A percentile compares a stretch with the other conserved stretches of the same genome.
These are phyloP conservation scores for Didymella keratinophila DNA, from an alignment of 2,329 filamentous ascomycete species.

Conservation along the genomic window DNA sequence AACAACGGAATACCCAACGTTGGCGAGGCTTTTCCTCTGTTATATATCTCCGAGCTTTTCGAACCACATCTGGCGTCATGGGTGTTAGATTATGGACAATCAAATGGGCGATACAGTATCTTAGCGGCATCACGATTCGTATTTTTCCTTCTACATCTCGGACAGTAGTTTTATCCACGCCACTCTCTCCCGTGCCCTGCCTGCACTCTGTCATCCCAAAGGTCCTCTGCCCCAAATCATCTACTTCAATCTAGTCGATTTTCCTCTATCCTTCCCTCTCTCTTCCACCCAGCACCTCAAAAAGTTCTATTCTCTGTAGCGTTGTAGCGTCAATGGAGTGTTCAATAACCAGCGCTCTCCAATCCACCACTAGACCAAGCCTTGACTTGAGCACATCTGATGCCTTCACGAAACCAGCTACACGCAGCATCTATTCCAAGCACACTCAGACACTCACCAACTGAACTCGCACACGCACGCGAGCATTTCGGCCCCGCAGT, in stretches of 20 bases:
- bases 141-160: slow-evolving; percentile 15
- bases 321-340: slow-evolving; percentile 17
- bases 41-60: slow-evolving; percentile 32
- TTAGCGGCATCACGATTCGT: slow-evolving; percentile 23
- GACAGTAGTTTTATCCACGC: slow-evolving; percentile 23
- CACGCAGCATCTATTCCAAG: too few species aligned
- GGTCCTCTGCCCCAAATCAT: not conserved
- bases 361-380: too few species aligned
- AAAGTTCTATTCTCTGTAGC: slow-evolving; percentile 15
- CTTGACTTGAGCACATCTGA: too few species aligned
- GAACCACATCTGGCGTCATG: slow-evolving; percentile 21
- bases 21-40: slow-evolving; percentile 28
- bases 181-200: slow-evolving; percentile 18
- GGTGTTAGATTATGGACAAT: slow-evolving; percentile 27
- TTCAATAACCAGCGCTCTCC: not conserved
- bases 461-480: too few species aligned
- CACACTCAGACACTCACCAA: too few species aligned
- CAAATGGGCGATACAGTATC: slow-evolving; percentile 24
- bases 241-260: slow-evolving; percentile 5
- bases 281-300: slow-evolving; percentile 4
- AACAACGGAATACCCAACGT: slow-evolving; percentile 12
- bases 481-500: slow-evolving; percentile 2
- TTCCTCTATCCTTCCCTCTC: not conserved
- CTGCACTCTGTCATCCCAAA: not conserved
- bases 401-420: too few species aligned